phyloP scores from a whole-genome alignment of 495 filamentous ascomycete species.

The Neurospora sp. region DNA sequence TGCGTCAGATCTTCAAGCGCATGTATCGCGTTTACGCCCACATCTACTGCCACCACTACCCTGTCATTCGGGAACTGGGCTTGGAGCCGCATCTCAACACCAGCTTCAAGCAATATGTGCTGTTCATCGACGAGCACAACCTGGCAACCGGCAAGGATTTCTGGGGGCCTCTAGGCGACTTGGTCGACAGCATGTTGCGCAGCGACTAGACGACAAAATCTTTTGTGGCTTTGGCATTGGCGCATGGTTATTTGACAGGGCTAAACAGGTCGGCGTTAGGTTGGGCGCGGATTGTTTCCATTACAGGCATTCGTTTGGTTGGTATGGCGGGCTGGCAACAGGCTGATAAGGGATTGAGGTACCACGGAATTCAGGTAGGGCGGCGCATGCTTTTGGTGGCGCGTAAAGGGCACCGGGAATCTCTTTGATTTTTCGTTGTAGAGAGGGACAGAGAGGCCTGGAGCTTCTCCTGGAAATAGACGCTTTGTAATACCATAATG shows the following conservation, averaged over 20 bases:
- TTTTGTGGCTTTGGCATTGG: neutral
- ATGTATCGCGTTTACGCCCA: conserved; percentile 98
- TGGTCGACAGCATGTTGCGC: conserved; percentile 93
- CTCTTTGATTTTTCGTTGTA: conserved; percentile 2
- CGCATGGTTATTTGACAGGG: neutral
- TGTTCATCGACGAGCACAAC: conserved; percentile 90
- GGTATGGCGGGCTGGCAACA: neutral
- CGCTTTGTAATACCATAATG: neutral
- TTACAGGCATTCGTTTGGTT: neutral
- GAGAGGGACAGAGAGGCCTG: neutral
- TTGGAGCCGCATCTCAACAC: conserved; percentile 97
- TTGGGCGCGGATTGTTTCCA: neutral
- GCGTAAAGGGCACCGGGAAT: neutral
- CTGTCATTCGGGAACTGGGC: conserved; percentile 87
- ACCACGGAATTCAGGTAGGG: neutral
- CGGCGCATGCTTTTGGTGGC: conserved; percentile 1
- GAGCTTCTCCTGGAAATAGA: neutral
- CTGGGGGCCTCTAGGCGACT: conserved; percentile 91
- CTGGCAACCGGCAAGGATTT: conserved; percentile 89
- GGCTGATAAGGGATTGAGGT: neutral
- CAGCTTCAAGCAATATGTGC: conserved; percentile 97
- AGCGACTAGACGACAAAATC: conserved; percentile 52
- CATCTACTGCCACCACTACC: conserved; percentile 99
- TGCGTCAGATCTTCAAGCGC: conserved; percentile 94
- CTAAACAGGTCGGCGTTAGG: neutral